Base-by-base conservation (phyloP, 2,329 filamentous ascomycete genomes). In the Trichoderma asperellum region DNA sequence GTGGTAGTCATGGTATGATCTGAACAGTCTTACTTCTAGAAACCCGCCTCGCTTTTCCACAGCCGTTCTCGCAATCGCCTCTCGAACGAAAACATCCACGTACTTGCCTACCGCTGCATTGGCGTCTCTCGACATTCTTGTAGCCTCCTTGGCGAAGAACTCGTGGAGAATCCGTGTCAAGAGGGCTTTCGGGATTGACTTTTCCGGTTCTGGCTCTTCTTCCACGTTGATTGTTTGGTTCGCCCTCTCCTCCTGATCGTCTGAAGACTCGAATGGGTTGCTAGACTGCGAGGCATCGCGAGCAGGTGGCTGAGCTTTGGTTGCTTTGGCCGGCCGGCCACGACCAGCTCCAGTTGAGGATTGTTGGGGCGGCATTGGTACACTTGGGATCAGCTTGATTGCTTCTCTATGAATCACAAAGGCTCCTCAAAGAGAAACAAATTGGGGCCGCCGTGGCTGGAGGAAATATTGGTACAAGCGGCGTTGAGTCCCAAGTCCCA, bases 11-110 rank as follows among this genome's bases (percentile, higher is more conserved):
- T 11, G 24, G 68, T 29, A 32, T 24, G 10, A 49, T 29, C 29
- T 7, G 10, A 14, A 35, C 11, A 11, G 3, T 79, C 87, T 79
- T 73, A 93, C 91, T 87, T 96, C 92, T 43, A 95, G 78, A 76
- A 94, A 94, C 4, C 87, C 89, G 70, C 88, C 84, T 37, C 83
- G 83, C 76, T 91, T 90, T 83, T 93, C 91, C 70, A 89, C 88
- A 11, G 89, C 88, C 49, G 92, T 90, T 76, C 95, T 82, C 18
- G 93, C 93, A 77, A 98, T 89, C 1, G 93, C 93, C 82, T 98
- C 95, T 71, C 92, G 86, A 65, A 97, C 91, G 81, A 97, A 98
- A 0, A 95, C 88, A 79, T 97, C 93, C 79, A 97, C 86, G 78
- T 98, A 98, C 81, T 91, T 93, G 16, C 89, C 91, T 70, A 94